Evolutionary conservation across 2,329 filamentous ascomycete genomes (phyloP), one percentile per base, ranked within the genome.

Genomic region (Neopestalotiopsis rosae): DNA sequence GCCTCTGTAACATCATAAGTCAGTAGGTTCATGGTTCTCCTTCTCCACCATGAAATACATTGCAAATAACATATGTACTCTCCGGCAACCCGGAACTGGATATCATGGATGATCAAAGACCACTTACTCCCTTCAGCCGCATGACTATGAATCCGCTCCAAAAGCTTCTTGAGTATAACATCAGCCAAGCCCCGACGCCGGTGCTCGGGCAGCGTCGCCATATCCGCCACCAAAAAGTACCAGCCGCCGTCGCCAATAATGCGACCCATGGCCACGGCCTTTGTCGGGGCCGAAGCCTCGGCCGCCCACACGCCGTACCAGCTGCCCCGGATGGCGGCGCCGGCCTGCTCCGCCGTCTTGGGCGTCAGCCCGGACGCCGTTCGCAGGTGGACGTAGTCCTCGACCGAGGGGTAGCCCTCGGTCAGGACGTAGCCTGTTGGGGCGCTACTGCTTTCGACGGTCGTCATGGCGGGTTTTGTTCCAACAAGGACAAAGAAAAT

Each of bases 201-300:
- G 69, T 88, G 85, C 7, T 77, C 79, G 5, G 84, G 83, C 61
- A 85, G 77, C n/a, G 86, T 82, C 1, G 82, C 83, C 75, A 88
- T 84, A 72, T 88, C 85, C 24, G 81, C 81, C 64, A 88, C 79
- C 58, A 82, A 76, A 66, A 87, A 85, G 71, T 87, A 87, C 78
- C 85, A 84, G 5, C 82, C 82, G 6, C 85, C 85, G 70, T 88
- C 86, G 13, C 84, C 83, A 68, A 87, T 77, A 32, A 87, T 77
- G 24, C 86, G 81, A 63, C 85, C 85, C 85, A 87, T 87, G 0
- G 78, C 85, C 5, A 87, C 79, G 0, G 73, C 67, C n/a, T 69
- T 71, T 9, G 67, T 52, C 4, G 72, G 67, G 5, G 66, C 45
- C n/a, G 67, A 65, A 5, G 72, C 69, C 69, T 78, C 77, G 1